Evolutionary conservation across 1,284 basidiomycete species (phyloP).

Genomic region (Ceratobasidium sp.): DNA sequence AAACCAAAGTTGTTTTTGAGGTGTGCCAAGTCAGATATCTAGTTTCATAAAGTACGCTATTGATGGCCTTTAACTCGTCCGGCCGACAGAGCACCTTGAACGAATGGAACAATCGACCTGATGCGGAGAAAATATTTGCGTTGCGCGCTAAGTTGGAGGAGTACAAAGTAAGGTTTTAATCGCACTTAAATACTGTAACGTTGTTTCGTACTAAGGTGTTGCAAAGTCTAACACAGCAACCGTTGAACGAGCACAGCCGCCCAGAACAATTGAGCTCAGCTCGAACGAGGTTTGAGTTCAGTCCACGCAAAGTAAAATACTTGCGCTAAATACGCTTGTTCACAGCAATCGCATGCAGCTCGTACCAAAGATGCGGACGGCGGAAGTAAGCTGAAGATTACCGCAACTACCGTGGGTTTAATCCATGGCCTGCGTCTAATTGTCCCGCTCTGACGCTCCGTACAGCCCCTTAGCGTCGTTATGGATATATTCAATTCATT

Average conservation of each 20-base stretch:
- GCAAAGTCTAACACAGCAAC: too few relatives aligned
- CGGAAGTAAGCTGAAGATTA: not conserved
- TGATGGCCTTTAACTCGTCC: not conserved
- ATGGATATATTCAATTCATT: not conserved
- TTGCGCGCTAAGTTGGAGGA: not conserved
- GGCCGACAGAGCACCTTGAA: not conserved
- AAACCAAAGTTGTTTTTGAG: too few relatives aligned
- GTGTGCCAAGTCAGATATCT: too few relatives aligned
- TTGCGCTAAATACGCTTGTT: not conserved
- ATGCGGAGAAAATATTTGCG: not conserved
- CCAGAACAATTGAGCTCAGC: too few relatives aligned
- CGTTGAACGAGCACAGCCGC: too few relatives aligned
- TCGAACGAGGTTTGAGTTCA: too few relatives aligned
- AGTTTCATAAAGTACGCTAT: not conserved
- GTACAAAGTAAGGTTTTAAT: not conserved
- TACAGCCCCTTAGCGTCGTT: not conserved
- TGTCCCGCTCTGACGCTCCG: not conserved
- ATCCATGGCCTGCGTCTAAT: not conserved
- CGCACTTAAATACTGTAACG: too few relatives aligned
- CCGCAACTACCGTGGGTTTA: not conserved
- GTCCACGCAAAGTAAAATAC: not conserved
- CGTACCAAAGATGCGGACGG: not conserved
- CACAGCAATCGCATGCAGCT: not conserved
- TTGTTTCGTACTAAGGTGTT: too few relatives aligned
- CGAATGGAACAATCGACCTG: not conserved